Evolutionary conservation across 768 basidiomycete species (phyloP).

Genomic region (Russula olivacea): DNA sequence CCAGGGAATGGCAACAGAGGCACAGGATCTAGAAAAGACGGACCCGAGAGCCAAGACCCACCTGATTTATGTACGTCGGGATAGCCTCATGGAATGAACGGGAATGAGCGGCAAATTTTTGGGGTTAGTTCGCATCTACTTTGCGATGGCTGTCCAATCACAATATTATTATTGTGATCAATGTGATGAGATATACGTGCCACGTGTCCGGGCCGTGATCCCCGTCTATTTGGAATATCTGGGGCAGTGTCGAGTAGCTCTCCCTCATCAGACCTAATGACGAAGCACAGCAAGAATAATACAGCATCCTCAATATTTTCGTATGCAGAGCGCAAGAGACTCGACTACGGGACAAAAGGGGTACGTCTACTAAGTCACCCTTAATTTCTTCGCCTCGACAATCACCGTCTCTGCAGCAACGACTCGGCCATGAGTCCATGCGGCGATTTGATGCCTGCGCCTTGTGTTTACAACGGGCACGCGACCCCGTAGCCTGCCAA

Average conservation of each 20-base stretch:
- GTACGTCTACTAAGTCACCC: slow-evolving; percentile 35
- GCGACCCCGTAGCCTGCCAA: slow-evolving; percentile 76
- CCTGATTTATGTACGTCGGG: not conserved
- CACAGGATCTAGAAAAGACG: not conserved
- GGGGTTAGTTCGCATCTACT: not conserved
- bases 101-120: not conserved
- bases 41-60: not conserved
- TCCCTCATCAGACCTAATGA: slow-evolving; percentile 44
- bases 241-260: not conserved
- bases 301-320: slow-evolving; percentile 87
- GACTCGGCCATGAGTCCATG: slow-evolving; percentile 89
- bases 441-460: slow-evolving; percentile 87
- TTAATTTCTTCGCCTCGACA: not conserved
- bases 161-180: not conserved
- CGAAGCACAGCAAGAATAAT: slow-evolving; percentile 87
- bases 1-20: not conserved
- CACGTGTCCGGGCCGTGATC: not conserved
- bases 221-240: not conserved
- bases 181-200: no score
- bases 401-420: slow-evolving; percentile 44
- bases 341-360: slow-evolving; percentile 78
- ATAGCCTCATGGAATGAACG: not conserved
- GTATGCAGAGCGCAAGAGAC: slow-evolving; percentile 81
- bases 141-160: not conserved
- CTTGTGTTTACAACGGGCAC: slow-evolving; percentile 76